These are phyloP conservation scores for Leccinum variicolor DNA, from an alignment of 768 basidiomycete species.

Conservation along the genomic window DNA sequence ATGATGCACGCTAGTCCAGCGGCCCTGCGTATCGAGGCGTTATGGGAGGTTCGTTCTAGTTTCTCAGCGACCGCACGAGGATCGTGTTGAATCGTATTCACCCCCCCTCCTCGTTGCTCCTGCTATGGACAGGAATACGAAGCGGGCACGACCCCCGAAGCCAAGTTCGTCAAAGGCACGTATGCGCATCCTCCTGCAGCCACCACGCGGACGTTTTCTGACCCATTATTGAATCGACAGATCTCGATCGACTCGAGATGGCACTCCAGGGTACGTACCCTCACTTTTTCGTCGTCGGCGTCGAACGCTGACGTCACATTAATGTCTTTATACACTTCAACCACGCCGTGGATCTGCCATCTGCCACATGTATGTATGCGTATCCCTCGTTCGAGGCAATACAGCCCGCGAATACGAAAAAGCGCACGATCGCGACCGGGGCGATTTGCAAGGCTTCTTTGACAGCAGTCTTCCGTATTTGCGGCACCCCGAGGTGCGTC, in stretches of 20 bases:
- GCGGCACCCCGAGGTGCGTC: conserved; percentile 66
- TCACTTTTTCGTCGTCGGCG: background rate
- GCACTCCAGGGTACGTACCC: conserved; percentile 63
- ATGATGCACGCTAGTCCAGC: conserved; percentile 81
- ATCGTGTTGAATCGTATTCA: background rate
- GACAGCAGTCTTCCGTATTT: conserved; percentile 75
- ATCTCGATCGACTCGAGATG: conserved; percentile 87
- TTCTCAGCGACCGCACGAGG: background rate
- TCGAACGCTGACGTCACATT: background rate
- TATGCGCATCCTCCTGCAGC: background rate
- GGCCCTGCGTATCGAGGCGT: conserved; percentile 58
- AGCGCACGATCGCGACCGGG: conserved; percentile 38
- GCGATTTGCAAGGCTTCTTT: conserved; percentile 70
- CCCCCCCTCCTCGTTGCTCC: background rate
- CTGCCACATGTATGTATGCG: too few species aligned
- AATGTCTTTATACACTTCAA: too few species aligned
- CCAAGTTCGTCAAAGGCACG: conserved; percentile 84
- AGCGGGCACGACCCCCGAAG: conserved; percentile 65
- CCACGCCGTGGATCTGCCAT: too few species aligned
- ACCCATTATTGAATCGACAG: conserved; percentile 33
- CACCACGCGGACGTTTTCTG: background rate
- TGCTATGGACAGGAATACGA: conserved; percentile 70
- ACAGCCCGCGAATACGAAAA: conserved; percentile 77
- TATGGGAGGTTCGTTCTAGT: conserved; percentile 55
- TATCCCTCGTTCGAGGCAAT: too few species aligned